Evolutionary conservation across 164 flowering plant genomes (phyloP).

Genomic region (Pachysandra terminalis): DNA sequence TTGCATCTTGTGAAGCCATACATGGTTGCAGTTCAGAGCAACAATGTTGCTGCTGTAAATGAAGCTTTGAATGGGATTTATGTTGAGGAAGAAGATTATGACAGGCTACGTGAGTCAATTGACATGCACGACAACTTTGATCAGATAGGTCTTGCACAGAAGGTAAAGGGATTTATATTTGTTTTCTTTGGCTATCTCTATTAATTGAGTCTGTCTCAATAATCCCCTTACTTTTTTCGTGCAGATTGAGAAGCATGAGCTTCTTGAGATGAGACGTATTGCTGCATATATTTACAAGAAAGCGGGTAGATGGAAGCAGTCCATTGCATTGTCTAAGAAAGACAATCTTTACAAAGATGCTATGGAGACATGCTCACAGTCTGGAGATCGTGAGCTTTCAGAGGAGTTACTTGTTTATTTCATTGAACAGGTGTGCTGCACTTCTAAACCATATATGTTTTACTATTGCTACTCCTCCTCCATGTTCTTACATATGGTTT

Average conservation of each 20-base stretch:
- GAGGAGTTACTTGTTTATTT: constrained; percentile 98
- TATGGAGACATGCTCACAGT: constrained; percentile 98
- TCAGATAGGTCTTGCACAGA: constrained; percentile 97
- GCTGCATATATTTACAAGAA: constrained; percentile 98
- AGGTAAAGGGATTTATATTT: constrained; percentile 41
- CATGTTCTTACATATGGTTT: not conserved
- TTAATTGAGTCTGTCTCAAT: not conserved
- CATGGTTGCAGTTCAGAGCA: constrained; percentile 99
- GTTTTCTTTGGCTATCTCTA: not conserved
- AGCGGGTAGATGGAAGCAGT: constrained; percentile 98
- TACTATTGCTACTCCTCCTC: too few relatives aligned
- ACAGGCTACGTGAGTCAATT: constrained; percentile 86
- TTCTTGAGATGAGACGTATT: constrained; percentile 98
- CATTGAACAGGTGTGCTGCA: constrained; percentile 72
- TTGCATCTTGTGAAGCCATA: constrained; percentile 94
- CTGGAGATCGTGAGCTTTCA: constrained; percentile 93
- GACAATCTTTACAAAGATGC: constrained; percentile 95
- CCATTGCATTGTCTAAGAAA: constrained; percentile 97
- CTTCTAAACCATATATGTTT: not conserved
- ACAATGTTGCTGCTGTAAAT: constrained; percentile 92
- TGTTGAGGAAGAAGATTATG: constrained; percentile 94
- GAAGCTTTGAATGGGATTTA: constrained; percentile 91
- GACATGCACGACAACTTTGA: constrained; percentile 97
- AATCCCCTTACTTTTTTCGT: constrained; percentile 5
- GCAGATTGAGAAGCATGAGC: constrained; percentile 99